These are phyloP conservation scores for Russula compacta DNA, from an alignment of 768 basidiomycete species.

Conservation along the genomic window DNA sequence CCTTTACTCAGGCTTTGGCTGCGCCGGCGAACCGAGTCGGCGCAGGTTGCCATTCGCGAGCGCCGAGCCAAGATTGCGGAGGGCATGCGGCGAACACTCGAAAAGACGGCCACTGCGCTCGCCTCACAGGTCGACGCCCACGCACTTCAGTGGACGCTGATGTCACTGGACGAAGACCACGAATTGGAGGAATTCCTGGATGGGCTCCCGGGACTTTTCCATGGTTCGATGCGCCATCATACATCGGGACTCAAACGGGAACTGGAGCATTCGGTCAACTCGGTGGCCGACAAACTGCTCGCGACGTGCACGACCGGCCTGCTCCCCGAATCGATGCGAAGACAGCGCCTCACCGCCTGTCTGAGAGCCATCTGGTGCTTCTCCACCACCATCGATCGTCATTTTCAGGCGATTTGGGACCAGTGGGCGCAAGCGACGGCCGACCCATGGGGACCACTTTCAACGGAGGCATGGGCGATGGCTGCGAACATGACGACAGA, in stretches of 20 bases:
- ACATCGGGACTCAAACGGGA: not conserved
- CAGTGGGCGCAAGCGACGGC: not conserved
- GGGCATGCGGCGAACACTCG: constrained; percentile 6
- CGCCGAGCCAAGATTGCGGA: not conserved
- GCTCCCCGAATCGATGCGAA: not conserved
- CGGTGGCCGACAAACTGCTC: not conserved
- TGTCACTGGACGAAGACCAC: constrained; percentile 7
- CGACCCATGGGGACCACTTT: constrained; percentile 8
- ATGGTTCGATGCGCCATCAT: not conserved
- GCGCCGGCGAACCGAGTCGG: not conserved
- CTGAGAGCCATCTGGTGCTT: constrained; percentile 8
- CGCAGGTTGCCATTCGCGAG: not conserved
- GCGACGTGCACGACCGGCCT: constrained; percentile 2
- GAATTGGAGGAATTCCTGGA: constrained; percentile 12
- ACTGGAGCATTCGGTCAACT: not conserved
- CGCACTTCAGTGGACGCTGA: constrained; percentile 8
- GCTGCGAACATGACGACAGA: not conserved
- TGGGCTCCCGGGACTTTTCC: constrained; percentile 7
- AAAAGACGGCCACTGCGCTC: not conserved
- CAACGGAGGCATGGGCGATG: constrained; percentile 2
- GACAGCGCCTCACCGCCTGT: constrained; percentile 5
- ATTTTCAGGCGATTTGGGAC: not conserved
- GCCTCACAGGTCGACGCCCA: not conserved
- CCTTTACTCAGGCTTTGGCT: constrained; percentile 6
- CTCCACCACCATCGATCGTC: not conserved